These are phyloP conservation scores for Dimocarpus longan DNA, from an alignment of 345 rosid species.

Conservation along the genomic window DNA sequence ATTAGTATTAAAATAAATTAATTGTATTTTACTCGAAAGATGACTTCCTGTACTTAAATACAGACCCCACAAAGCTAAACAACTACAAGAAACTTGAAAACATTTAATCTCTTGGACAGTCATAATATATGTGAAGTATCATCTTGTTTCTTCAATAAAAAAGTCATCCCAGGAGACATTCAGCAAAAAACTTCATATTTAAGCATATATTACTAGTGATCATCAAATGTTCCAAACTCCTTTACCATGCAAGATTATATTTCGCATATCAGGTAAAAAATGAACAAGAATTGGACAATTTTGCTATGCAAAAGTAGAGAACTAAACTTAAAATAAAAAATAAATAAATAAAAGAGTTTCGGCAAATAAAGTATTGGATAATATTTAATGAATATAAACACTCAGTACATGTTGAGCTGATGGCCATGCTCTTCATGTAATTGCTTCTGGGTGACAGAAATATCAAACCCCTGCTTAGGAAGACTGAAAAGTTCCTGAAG, in stretches of 20 bases:
- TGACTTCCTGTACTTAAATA: not conserved
- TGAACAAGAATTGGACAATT: not conserved
- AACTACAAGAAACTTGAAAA: not conserved
- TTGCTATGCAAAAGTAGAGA: not conserved
- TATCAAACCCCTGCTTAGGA: slow-evolving; percentile 83
- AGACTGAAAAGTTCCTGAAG: slow-evolving; percentile 88
- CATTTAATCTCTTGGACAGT: not conserved
- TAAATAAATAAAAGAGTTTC: not conserved
- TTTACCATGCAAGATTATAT: slow-evolving; percentile 2
- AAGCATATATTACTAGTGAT: not conserved
- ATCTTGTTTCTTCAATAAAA: not conserved
- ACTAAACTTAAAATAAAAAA: not conserved
- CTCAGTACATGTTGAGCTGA: slow-evolving; percentile 67
- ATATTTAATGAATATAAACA: not conserved
- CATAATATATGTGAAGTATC: not conserved
- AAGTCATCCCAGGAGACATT: not conserved
- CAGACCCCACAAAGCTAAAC: not conserved
- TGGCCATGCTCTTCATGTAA: slow-evolving; percentile 84
- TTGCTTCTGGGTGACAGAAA: slow-evolving; percentile 89
- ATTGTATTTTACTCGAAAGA: not conserved
- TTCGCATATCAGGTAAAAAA: not conserved
- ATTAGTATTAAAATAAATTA: not conserved
- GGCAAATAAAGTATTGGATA: not conserved
- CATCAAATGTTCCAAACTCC: not conserved
- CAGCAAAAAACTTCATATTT: not conserved